A percentile compares a stretch with the other conserved stretches of the same genome.
These are phyloP conservation scores for Hyphopichia buzzinii DNA, from an alignment of 1,139 yeast species.

Conservation along the genomic window DNA sequence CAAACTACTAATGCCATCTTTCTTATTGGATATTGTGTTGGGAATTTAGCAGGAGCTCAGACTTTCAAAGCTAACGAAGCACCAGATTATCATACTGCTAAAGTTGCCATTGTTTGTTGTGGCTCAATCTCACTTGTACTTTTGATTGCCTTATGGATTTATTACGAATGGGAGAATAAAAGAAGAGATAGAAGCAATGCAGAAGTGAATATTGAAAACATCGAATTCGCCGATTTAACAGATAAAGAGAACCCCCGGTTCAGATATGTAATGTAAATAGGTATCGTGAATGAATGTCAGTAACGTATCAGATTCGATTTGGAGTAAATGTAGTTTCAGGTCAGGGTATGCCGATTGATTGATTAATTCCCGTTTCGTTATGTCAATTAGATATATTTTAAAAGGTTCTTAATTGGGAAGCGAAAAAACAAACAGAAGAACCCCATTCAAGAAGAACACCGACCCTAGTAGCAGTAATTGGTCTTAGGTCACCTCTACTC, in stretches of 20 bases:
- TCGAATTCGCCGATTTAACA: slow-evolving; percentile 54
- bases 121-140: slow-evolving; percentile 21
- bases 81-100: slow-evolving; percentile 52
- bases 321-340: no score
- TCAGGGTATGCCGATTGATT: no score
- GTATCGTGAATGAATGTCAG: no score
- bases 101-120: slow-evolving; percentile 34
- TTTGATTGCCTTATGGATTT: slow-evolving; percentile 23
- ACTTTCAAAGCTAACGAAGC: slow-evolving; percentile 53
- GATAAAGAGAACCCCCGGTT: slow-evolving; percentile 60
- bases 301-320: no score
- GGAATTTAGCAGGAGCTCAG: slow-evolving; percentile 73
- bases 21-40: slow-evolving; percentile 63
- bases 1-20: slow-evolving; percentile 57
- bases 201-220: slow-evolving; percentile 30
- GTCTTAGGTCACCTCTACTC: no score
- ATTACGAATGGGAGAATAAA: slow-evolving; percentile 28
- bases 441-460: no score
- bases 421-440: no score
- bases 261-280: slow-evolving; percentile 38
- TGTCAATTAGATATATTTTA: no score
- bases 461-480: no score
- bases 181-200: slow-evolving; percentile 18
- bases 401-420: no score
- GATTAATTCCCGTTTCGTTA: no score